Base-by-base conservation (phyloP, 2,329 filamentous ascomycete genomes). In the Arthrobotrys megalospora region DNA sequence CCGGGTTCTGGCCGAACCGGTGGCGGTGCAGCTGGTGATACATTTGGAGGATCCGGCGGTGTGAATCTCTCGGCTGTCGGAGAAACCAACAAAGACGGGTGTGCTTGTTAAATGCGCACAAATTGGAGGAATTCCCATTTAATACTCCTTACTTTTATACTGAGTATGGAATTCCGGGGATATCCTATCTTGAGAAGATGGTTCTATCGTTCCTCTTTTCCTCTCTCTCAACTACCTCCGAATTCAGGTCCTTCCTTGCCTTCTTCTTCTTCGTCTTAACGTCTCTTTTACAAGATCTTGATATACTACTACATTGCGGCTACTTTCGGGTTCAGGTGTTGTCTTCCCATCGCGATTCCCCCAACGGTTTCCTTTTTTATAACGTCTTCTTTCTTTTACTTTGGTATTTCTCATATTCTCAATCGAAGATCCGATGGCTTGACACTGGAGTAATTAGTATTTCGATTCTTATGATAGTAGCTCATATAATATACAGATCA, bases 1-100 rank as follows among this genome's bases (percentile, higher is more conserved):
- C 87, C 89, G 16, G 91, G 90, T 58, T 87, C 90, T 16, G 86
- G 88, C 72, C 88, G 87, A 55, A 83, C 86, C 81, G 84, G 85
- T 80, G 87, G 89, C 82, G 88, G 89, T 84, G 85, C 90, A 83
- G 86, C 86, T 83, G 85, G 88, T 71, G 88, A 78, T 6, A 72
- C 75, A 21, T 72, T 78, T 62, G 75, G 75, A 24, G 73, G 73
- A 28, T 48, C 75, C 24, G 75, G 75, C 32, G 75, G 75, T 4
- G 75, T 78, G 19, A 78, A 78, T 58, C 75, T 78, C n/a, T 78
- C 75, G n/a, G 75, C 75, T 28, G 75, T 58, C 1, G 75, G 75
- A 28, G 75, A 78, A 65, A 72, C 75, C 12, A 67, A 68, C 43
- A 67, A 63, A 45, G 75, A 78, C 28, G 67, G 60, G 6, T 78